These are phyloP conservation scores for Dissophora ornata DNA, from an alignment of 192 early-diverging fungal species.

Conservation along the genomic window DNA sequence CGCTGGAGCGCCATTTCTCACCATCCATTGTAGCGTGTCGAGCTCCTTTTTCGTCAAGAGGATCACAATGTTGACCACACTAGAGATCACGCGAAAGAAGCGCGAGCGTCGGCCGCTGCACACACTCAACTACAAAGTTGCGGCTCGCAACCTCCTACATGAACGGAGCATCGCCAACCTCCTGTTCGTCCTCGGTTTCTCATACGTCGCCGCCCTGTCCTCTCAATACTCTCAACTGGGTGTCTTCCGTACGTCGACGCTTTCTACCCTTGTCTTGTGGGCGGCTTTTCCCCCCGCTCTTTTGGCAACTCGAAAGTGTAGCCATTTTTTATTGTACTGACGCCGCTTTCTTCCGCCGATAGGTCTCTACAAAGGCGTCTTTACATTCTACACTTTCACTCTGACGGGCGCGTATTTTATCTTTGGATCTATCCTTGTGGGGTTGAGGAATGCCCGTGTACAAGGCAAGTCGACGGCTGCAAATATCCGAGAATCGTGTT, in stretches of 20 bases:
- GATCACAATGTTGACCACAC: conserved; percentile 23
- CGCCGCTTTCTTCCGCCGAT: too few species aligned
- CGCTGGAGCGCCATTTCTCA: too few species aligned
- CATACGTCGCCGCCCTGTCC: conserved; percentile 26
- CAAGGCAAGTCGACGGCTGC: conserved; percentile 33
- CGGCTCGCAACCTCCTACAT: conserved; percentile 31
- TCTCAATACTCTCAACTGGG: conserved; percentile 19
- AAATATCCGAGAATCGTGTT: too few species aligned
- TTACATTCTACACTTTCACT: conserved; percentile 18
- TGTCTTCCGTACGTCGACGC: conserved; percentile 29
- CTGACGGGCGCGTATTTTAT: conserved; percentile 21
- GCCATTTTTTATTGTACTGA: too few species aligned
- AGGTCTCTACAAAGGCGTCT: conserved; percentile 23
- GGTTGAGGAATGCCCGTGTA: conserved; percentile 35
- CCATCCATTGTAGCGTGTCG: too few species aligned
- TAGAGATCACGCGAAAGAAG: conserved; percentile 42
- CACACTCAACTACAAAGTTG: conserved; percentile 41
- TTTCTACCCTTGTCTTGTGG: too few species aligned
- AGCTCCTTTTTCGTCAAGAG: too few species aligned
- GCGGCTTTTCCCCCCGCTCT: too few species aligned
- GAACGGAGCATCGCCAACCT: conserved; percentile 31
- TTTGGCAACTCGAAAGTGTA: too few species aligned
- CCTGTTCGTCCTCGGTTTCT: conserved; percentile 24
- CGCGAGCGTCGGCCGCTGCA: conserved; percentile 37
- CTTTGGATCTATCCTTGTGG: conserved; percentile 31